Evolutionary conservation across 176 grass and related monocot genomes (phyloP), one percentile per base, ranked within the genome.

Genomic region (Poa annua): DNA sequence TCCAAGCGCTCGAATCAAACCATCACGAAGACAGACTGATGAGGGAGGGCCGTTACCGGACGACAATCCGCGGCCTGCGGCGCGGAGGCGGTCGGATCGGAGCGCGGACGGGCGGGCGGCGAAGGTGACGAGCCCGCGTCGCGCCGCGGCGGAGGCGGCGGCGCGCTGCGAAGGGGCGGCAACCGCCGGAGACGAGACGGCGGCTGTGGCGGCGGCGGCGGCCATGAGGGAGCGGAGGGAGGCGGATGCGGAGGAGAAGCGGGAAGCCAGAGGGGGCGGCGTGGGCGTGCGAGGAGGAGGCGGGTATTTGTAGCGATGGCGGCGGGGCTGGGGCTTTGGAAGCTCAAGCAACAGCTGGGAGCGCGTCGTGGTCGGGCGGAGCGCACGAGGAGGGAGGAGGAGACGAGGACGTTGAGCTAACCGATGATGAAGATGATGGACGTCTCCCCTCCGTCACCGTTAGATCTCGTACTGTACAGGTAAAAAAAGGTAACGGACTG

Each of bases 251-350:
- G 69, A 35, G 74, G 60, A 10, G 84, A 86, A 67, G 66, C 74
- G 66, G 88, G 49, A 67, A 83, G 88, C 84, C 84, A 90, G 84
- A 86, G 66, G 73, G 79, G 75, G 82, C 71, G 24, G 77, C 64
- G 77, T 0, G 44, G 77, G 59, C 59, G 71, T 11, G 74, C 66
- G 80, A 52, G 80, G 41, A 22, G 68, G 39, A 45, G 53, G 53
- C 20, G 39, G 21, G 64, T 86, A 82, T 48, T 86, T 89, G 65
- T 64, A 81, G 89, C 49, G 11, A 79, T 15, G 66, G 21, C 34
- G 25, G 81, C 6, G 16, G 49, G 48, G 5, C 4, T 2, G 53
- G 22, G 57, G 20, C 77, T 51, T 89, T 89, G 82, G 87, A 71
- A 85, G 71, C 71, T 89, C 71, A 10, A 17, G 62, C 60, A 59